Evolutionary conservation across 148 eudicot genomes (phyloP).

Genomic region (Silene uniflora): DNA sequence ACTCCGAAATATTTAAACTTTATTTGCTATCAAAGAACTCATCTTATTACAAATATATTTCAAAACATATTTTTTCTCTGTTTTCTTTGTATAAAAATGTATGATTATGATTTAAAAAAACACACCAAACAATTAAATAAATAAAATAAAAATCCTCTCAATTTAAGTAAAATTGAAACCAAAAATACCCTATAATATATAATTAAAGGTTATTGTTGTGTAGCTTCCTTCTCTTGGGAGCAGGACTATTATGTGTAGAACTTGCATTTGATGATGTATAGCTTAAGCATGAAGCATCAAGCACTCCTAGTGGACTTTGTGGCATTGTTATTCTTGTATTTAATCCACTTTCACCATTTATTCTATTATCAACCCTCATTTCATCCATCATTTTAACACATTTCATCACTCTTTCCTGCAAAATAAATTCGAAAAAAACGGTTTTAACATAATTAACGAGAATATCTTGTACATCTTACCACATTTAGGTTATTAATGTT

Average conservation of each 20-base stretch:
- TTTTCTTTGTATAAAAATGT: constrained; percentile 14
- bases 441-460: too few species aligned
- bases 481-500: too few species aligned
- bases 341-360: too few species aligned
- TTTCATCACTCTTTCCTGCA: constrained; percentile 61
- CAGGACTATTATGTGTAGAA: constrained; percentile 23
- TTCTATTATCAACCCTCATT: constrained; percentile 15
- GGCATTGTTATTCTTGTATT: constrained; percentile 2
- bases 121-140: constrained; percentile 19
- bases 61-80: constrained; percentile 6
- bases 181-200: constrained; percentile 4
- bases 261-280: constrained; percentile 44
- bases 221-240: constrained; percentile 55
- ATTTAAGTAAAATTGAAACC: constrained; percentile 1
- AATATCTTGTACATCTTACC: too few species aligned
- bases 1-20: too few species aligned
- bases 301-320: constrained; percentile 77
- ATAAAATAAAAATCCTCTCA: not conserved
- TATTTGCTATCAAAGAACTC: too few species aligned
- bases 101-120: not conserved
- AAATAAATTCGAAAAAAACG: too few species aligned
- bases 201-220: constrained; percentile 14
- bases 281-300: constrained; percentile 66
- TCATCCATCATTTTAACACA: constrained; percentile 58
- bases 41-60: not conserved